Percentiles rank a stretch among this genome's conserved stretches.
These are phyloP conservation scores for Nakazawaea pomicola DNA, from an alignment of 805 yeast genomes.

Conservation along the genomic window DNA sequence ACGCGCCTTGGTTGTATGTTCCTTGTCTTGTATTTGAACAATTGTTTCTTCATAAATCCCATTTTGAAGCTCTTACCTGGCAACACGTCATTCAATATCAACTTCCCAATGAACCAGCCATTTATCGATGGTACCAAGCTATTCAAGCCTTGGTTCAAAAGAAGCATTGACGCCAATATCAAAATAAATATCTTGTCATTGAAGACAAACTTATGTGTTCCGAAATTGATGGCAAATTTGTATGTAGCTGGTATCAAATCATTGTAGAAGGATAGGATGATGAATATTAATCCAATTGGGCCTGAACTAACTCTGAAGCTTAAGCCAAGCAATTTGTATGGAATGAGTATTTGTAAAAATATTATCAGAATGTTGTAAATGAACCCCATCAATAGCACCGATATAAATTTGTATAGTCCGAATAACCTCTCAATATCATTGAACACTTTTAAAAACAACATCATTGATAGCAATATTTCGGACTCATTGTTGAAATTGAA, in stretches of 20 bases:
- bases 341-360: constrained; percentile 26
- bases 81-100: constrained; percentile 36
- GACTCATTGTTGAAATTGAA: constrained; percentile 53
- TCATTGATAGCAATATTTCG: constrained; percentile 41
- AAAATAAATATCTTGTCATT: constrained; percentile 30
- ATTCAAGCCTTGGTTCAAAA: constrained; percentile 38
- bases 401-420: constrained; percentile 51
- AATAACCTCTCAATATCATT: constrained; percentile 53
- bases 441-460: constrained; percentile 44
- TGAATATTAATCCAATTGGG: constrained; percentile 34
- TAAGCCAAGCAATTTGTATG: constrained; percentile 26
- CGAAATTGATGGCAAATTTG: constrained; percentile 30
- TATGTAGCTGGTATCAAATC: constrained; percentile 36
- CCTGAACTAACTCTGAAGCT: constrained; percentile 42
- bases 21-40: constrained; percentile 5
- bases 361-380: constrained; percentile 42
- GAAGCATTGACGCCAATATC: constrained; percentile 27
- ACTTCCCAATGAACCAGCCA: constrained; percentile 40
- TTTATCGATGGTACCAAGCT: constrained; percentile 33
- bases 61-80: constrained; percentile 31
- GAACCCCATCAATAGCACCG: constrained; percentile 38
- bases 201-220: constrained; percentile 23
- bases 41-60: constrained; percentile 8
- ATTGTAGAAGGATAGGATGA: constrained; percentile 34
- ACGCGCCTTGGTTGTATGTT: constrained; percentile 1